Base-by-base conservation (phyloP, 495 filamentous ascomycete genomes). In the Hamigera avellanea region DNA sequence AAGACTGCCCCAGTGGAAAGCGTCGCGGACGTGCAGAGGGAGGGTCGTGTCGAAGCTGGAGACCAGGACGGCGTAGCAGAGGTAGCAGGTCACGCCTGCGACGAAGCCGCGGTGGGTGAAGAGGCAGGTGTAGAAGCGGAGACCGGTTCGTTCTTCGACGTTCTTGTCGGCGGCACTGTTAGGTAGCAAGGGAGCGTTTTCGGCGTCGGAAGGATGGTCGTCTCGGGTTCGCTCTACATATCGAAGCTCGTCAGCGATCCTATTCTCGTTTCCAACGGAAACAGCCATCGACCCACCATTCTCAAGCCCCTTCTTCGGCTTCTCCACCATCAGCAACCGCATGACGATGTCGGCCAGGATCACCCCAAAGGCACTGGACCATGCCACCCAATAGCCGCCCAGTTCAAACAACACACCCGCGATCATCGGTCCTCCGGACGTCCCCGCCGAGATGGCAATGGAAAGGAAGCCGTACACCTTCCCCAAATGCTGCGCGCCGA, bases 41-140 rank as follows among this genome's bases (percentile, higher is more conserved):
- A 57, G 33, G n/a, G 49, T 55, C 9, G 52, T 37, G 15, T 50
- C 43, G 39, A 55, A 55, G 25, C 54, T 57, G n/a, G 49, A 14
- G 1, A 40, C 38, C 6, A 52, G 12, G 14, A 54, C 21, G 12
- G 45, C 40, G 17, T 40, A 45, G 8, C 30, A 38, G 18, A 49
- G 18, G 19, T 44, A 40, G 26, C 41, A 35, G 13, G 46, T 19
- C 0, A 41, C 36, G 0, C 40, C 48, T 9, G 37, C 36, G 14
- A 49, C 15, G 26, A 46, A 44, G 3, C 35, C 37, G 16, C 43
- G 37, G 14, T 56, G 44, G 14, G 26, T 19, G 26, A 49, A 37
- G 4, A 30, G 5, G 26, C n/a, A n/a, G n/a, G n/a, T n/a, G n/a
- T n/a, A n/a, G n/a, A n/a, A n/a, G n/a, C n/a, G n/a, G n/a, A n/a